Evolutionary conservation across 768 basidiomycete genomes (phyloP), one percentile per base, ranked within the genome.

Genomic region (Tricholoma sp.): DNA sequence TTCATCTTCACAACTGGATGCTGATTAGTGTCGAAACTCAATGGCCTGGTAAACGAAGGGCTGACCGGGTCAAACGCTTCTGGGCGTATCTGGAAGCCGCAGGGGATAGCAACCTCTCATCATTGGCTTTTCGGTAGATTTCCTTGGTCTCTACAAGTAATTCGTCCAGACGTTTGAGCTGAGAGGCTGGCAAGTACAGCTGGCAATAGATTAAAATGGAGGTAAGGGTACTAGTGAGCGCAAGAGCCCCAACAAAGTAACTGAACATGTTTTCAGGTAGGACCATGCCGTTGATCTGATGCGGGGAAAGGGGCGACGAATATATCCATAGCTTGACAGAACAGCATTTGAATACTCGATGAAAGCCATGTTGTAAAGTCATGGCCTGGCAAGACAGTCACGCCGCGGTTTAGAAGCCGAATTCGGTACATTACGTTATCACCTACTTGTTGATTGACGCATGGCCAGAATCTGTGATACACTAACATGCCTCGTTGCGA

Each of bases 81-180:
- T 43, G 21, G 11, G 35, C 27, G 5, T 19, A 6, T 11, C 35
- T 19, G 9, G 50, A 51, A 9, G 31, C 10, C 12, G n/a, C 24
- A 4, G 18, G 29, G 1, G 39, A 54, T 8, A 59, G 24, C 34
- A 59, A 29, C 2, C 49, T 39, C 12, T 55, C 54, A 8, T 31
- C 53, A 31, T 39, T 18, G 4, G 53, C 54, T 16, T 55, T 37
- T 5, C 11, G 10, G 27, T 50, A 54, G 2, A 59, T 55, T 7
- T 32, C 32, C 21, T 55, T 59, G 12, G 58, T 55, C 35, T 59
- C 53, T 3, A 16, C 3, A 22, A 50, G 35, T 9, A 54, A 12
- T 19, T 47, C 58, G 37, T 55, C 54, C 32, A 55, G 24, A 7
- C 27, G 29, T 22, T 45, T 49, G 12, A 59, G 18, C 21, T 52